Evolutionary conservation across 179 eudicot genomes (phyloP), one percentile per base, ranked within the genome.

Genomic region (Beta corolliflora): DNA sequence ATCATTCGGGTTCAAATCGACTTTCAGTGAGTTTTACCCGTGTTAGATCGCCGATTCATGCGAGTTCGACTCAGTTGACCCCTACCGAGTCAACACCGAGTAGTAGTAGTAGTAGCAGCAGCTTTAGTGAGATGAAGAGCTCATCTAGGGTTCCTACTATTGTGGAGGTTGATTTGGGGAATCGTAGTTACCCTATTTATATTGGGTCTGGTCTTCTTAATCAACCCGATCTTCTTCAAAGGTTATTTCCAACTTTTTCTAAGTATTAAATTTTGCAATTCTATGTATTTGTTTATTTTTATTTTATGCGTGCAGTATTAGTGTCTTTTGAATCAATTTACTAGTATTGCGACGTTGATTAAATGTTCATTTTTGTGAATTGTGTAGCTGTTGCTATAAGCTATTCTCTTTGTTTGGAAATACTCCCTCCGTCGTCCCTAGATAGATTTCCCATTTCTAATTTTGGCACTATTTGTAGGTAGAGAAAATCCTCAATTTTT

Each of bases 131-230:
- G n/a, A 46, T 66, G 77, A 73, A 71, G 41, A 65, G 29, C 53
- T 79, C 85, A 5, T 81, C 90, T 44, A 71, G 82, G 53, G 88
- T 50, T 77, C 90, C 91, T 16, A 86, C 90, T 3, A 78, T 86
- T 54, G 99, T 96, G 5, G 93, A 96, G 1, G 97, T 94, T 21
- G 91, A 91, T 83, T 89, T 96, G 87, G 98, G 97, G 3, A 75
- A 92, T 46, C 92, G 99, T 68, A 96, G 97, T 83, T 96, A 96
- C 86, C 99, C 99, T 31, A 96, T 96, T 81, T 96, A 94, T 81
- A 96, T 96, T 6, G 98, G 99, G 1, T 79, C 99, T 19, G 92
- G 95, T 9, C 92, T 96, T 41, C 98, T 96, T n/a, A 82, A 94
- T 53, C 91, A 93, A 19, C 97, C 97, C 14, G 87, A 93, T 54